Base-by-base conservation (phyloP, 208 protist species). In the Leishmania guyanensis region DNA sequence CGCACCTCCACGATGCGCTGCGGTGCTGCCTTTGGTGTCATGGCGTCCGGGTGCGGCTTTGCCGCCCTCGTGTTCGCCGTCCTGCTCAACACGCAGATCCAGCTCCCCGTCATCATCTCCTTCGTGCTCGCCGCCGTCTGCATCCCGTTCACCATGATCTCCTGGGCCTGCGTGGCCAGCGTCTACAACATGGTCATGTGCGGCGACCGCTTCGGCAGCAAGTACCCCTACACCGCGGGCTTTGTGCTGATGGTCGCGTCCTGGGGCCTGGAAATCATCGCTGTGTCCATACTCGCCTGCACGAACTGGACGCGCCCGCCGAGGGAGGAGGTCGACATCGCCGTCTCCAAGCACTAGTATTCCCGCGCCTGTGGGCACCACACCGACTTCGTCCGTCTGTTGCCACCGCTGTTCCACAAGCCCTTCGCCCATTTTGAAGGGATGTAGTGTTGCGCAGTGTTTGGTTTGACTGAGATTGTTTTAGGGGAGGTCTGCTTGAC, bases 211-310 rank as follows among this genome's bases (percentile, higher is more conserved):
- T 86, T 66, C 56, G 82, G 81, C 74, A 58, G 54, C 70, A 62
- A 66, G 69, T 80, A 75, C 64, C 64, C 76, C 50, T 87, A 86
- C 84, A 86, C 79, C 69, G 81, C 84, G 46, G 88, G 88, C 77
- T 92, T 92, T 56, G 86, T 68, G 53, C 76, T 92, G 69, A 81
- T 92, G 83, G 82, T 90, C 26, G 84, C 80, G 39, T 77, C 86
- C 36, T 89, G 82, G 79, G 75, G 79, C 69, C 78, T 91, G 62
- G 73, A 91, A 75, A 66, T 91, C 16, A 74, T 91, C 48, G 77
- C 82, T 26, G 77, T 85, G n/a, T 20, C 17, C 43, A 26, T 85
- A 62, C 72, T 85, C 72, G 69, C 71, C 75, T 76, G 73, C 71
- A 85, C 76, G 76, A 60, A 26, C 71, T 83, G 80, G 80, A 79